Base-by-base conservation (phyloP, 1,284 basidiomycete species). In the Moesziomyces antarcticus region DNA sequence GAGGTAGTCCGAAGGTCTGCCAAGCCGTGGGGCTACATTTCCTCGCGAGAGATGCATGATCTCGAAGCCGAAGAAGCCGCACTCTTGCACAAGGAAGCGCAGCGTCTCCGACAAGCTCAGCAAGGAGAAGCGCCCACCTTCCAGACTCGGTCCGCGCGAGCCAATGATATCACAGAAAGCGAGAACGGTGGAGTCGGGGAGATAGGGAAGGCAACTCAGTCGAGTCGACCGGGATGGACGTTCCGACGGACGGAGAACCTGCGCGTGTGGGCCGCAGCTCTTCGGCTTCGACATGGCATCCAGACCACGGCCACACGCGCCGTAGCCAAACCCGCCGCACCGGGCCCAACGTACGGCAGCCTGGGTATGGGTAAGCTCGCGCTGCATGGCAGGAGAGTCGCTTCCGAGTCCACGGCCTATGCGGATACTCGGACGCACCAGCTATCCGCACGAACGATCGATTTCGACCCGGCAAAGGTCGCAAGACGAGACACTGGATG, bases 1-100 rank as follows among this genome's bases (percentile, higher is more conserved):
- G 85, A 88, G 4, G 90, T 89, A 13, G 90, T 94, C 0, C 88
- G 93, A 30, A 88, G 89, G 62, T 93, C 92, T 10, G 89, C 89
- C 51, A 89, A 91, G 73, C 91, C 92, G 2, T 95, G 93, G 93
- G 93, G 93, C 0, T 94, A 91, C 83, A 91, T 95, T 57, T 91
- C 88, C 57, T 85, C 87, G 33, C 89, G 91, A 61, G 88, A 89
- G 3, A 90, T 95, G 21, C 93, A 95, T 79, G 57, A 74, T 41
- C 33, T 72, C 2, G 51, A 56, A 25, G 63, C 54, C 11, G 65
- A 59, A 30, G 60, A 37, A 89, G 92, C 65, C 41, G 63, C 77
- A 83, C 84, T 60, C 85, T 86, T 56, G 14, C 52, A 57, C 21
- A 59, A 62, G 41, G 52, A 50, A 40, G 40, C 20, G 7, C 18